A percentile compares a stretch with the other conserved stretches of the same genome.
Conservation (phyloP, 2,329 filamentous ascomycete genomes). For the Cadophora gregata region DNA sequence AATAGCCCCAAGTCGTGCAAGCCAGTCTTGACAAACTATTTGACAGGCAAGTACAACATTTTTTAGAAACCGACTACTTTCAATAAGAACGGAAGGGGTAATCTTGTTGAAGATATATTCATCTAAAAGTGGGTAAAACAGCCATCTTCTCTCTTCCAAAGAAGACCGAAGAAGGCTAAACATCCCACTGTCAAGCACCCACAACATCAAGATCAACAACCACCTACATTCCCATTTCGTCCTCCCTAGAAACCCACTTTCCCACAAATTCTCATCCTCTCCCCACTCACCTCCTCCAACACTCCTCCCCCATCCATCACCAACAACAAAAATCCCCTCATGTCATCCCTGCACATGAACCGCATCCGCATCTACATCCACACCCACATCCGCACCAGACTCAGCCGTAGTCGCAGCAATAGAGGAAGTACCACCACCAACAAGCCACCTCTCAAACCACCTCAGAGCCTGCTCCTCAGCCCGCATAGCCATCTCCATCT, state of each 20-base stretch:
- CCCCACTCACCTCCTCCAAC: not conserved
- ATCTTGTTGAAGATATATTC: not conserved
- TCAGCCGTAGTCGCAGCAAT: not conserved
- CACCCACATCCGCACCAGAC: not conserved
- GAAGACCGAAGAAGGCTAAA: not conserved
- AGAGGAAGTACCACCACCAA: not conserved
- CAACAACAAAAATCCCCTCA: not conserved
- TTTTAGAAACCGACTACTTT: not conserved
- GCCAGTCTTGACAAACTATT: too few species aligned
- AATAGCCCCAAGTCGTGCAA: too few species aligned
- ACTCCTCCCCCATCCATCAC: not conserved
- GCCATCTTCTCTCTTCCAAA: not conserved
- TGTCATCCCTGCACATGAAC: not conserved
- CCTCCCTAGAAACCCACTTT: too few species aligned
- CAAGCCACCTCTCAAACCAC: conserved; percentile 44
- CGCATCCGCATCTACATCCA: not conserved
- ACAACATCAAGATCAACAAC: too few species aligned
- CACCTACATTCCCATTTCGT: too few species aligned
- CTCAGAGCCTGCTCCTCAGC: conserved; percentile 48
- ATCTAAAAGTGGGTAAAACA: not conserved
- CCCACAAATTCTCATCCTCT: not conserved
- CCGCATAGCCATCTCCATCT: conserved; percentile 42
- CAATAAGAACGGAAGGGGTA: not conserved
- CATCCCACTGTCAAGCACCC: not conserved
- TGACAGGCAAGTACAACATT: too few species aligned